Evolutionary conservation across 2,329 filamentous ascomycete genomes (phyloP).

Genomic region (Coniochaeta ligniaria): DNA sequence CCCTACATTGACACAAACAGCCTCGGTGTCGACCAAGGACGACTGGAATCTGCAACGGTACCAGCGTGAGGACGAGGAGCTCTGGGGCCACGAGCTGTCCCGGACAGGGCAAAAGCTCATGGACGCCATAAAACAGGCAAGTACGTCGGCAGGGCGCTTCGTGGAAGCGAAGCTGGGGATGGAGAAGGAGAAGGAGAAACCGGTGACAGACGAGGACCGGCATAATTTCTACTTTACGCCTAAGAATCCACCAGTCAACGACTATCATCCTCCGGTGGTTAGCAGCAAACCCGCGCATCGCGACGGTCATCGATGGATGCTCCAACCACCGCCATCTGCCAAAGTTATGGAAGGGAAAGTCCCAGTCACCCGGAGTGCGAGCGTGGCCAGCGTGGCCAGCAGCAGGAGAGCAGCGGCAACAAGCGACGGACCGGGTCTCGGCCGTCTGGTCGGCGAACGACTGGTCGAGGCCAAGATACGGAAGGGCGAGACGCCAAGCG

Average conservation of each 20-base stretch:
- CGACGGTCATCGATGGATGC: constrained; percentile 80
- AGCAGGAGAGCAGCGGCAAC: constrained; percentile 29
- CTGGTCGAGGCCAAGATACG: constrained; percentile 38
- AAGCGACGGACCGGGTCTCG: constrained; percentile 30
- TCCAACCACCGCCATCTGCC: constrained; percentile 83
- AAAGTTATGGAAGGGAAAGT: constrained; percentile 88
- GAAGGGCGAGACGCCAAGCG: constrained; percentile 28
- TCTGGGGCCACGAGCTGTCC: constrained; percentile 64
- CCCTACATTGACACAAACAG: constrained; percentile 28
- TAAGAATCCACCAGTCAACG: constrained; percentile 70
- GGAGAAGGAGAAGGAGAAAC: constrained; percentile 28
- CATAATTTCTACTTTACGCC: constrained; percentile 54
- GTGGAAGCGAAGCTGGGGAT: constrained; percentile 46
- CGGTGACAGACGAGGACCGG: constrained; percentile 40
- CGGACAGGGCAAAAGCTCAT: constrained; percentile 48
- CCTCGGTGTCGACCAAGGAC: constrained; percentile 30
- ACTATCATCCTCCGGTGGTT: constrained; percentile 78
- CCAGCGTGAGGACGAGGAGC: constrained; percentile 79
- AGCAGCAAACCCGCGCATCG: constrained; percentile 63
- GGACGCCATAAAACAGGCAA: constrained; percentile 52
- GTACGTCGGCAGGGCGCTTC: constrained; percentile 45
- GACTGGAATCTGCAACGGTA: constrained; percentile 75
- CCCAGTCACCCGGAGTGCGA: constrained; percentile 56
- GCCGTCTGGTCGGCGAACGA: constrained; percentile 36
- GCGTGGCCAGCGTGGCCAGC: constrained; percentile 45